Evolutionary conservation across 202 grass and related monocot genomes (phyloP), one percentile per base, ranked within the genome.

Genomic region (Eragrostis tef): DNA sequence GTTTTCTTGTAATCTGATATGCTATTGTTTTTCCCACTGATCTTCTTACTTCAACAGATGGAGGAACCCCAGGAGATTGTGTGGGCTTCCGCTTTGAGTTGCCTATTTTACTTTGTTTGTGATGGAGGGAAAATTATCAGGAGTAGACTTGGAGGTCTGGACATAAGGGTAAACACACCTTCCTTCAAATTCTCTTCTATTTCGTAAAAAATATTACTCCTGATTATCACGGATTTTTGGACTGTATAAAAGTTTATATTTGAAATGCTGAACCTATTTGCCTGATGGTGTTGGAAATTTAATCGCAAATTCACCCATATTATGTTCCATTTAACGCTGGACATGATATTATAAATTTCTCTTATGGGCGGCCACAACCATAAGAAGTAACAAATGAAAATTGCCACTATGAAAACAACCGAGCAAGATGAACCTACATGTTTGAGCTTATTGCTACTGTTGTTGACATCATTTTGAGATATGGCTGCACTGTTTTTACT

Each of bases 81-180:
- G 68, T 98, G 96, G 96, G 96, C 96, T 26, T 98, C 96, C 69
- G 88, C 90, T 69, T 85, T 98, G 73, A 95, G 96, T 74, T 98
- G 96, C 91, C 85, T 98, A 65, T 95, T 98, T 85, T 98, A 95
- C 70, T 98, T 95, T 86, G 85, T 98, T 67, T 98, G 92, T 85
- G 96, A 98, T 87, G 88, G 89, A 81, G 96, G 92, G 39, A 90
- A 91, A 81, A 93, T 98, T 48, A 89, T 98, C 43, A 89, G 96
- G 70, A 88, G 82, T 74, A 93, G 96, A 83, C 81, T 98, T 47
- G 86, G 88, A 83, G 96, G 96, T 76, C 89, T 98, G 81, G 92
- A 98, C 78, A 98, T 98, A 86, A 95, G 96, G 90, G 96, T 98
- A 86, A 80, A 84, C 59, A 43, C 74, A 41, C 50, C 62, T 78